A percentile compares a stretch with the other conserved stretches of the same genome.
Evolutionary conservation across 768 basidiomycete genomes (phyloP).

Genomic region (Sutorius australiensis): DNA sequence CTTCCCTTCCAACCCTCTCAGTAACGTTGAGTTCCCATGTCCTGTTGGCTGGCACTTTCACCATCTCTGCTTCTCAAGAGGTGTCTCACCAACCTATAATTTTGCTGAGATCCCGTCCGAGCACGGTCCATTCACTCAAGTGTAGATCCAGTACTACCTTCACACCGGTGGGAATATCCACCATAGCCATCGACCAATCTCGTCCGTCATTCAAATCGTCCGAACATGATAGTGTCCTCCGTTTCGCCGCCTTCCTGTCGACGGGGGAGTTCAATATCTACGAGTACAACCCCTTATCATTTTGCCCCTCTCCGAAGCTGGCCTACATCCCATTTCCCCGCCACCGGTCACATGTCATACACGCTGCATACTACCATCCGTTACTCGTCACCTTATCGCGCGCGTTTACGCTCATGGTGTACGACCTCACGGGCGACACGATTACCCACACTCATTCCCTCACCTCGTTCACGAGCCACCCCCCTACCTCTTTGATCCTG

Average conservation of each 20-base stretch:
- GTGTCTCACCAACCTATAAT: conserved; percentile 22
- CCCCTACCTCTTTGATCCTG: conserved; percentile 76
- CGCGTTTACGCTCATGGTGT: conserved; percentile 66
- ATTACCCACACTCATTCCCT: conserved; percentile 62
- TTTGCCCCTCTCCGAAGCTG: conserved; percentile 39
- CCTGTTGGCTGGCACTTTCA: conserved; percentile 56
- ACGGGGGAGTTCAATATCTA: conserved; percentile 67
- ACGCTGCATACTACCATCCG: conserved; percentile 75
- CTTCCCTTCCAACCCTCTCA: conserved; percentile 1
- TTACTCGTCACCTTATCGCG: conserved; percentile 69
- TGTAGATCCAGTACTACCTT: conserved; percentile 39
- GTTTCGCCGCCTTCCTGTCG: conserved; percentile 59
- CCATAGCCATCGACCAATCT: conserved; percentile 74
- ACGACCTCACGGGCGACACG: conserved; percentile 54
- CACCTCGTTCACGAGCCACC: conserved; percentile 73
- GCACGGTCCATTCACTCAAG: conserved; percentile 37
- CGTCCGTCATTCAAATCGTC: conserved; percentile 40
- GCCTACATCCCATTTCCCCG: conserved; percentile 45
- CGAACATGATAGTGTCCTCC: conserved; percentile 30
- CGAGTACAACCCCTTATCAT: conserved; percentile 44
- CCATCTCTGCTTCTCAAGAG: conserved; percentile 52
- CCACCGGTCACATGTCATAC: conserved; percentile 48
- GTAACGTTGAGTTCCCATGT: conserved; percentile 35
- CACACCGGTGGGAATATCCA: conserved; percentile 45
- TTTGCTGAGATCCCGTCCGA: conserved; percentile 19